Evolutionary conservation across 805 yeast species (phyloP), one percentile per base, ranked within the genome.

Genomic region (Myxozyma melibiosi): DNA sequence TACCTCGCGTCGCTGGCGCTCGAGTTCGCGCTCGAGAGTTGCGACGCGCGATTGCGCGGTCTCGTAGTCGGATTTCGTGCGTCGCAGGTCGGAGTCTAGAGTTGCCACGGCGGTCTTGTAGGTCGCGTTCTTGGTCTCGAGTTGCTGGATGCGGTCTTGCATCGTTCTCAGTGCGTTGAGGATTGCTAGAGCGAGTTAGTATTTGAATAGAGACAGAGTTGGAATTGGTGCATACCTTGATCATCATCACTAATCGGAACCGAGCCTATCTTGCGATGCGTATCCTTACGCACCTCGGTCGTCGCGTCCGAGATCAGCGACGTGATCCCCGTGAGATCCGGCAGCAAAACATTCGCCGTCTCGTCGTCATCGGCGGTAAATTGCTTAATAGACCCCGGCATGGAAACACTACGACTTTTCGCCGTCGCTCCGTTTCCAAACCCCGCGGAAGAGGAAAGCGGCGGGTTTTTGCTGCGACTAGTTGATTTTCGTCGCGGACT

Each of bases 201-300:
- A 20, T 16, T 25, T 39, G 16, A n/a, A 31, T 31, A 9, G 25
- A 31, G 3, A 20, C 7, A 14, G 39, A 11, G 31, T n/a, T n/a
- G 3, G 22, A 9, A 11, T 4, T 5, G 11, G 16, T 13, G 14
- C 7, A 25, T 46, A 46, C 53, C 53, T 37, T 57, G 61, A 33
- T 61, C 63, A 20, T 59, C 64, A n/a, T 54, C 64, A 5, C 64
- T 53, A 34, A 61, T 40, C 2, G 64, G 57, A 11, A 61, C 51
- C 3, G 63, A 54, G 18, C 58, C 58, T n/a, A 61, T 37, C 9
- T 30, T 39, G 28, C 40, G 44, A 34, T 60, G 63, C 38, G 27
- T 47, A 16, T 28, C 18, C 31, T 37, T 30, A 8, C 16, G 28
- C 33, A 41, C n/a, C 31, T 38, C 39, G n/a, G 37, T 27, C 8